Percentiles rank a stretch among this genome's conserved stretches.
Conservation (phyloP, 1,284 basidiomycete species). For the Tranzscheliella williamsii region DNA sequence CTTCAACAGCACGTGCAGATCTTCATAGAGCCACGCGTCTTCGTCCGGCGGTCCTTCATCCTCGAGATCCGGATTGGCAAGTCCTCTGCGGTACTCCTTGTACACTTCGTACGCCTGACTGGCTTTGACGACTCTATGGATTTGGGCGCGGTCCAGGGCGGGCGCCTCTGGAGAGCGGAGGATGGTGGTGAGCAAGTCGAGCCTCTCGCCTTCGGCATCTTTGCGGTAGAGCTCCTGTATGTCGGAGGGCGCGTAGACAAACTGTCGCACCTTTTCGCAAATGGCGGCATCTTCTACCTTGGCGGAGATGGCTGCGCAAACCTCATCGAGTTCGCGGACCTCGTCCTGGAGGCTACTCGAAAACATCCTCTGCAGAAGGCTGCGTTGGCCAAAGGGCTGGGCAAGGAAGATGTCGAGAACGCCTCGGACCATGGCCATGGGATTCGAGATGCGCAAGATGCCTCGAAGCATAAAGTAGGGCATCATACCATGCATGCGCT, state of each 20-base stretch:
- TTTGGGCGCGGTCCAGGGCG: conserved; percentile 42
- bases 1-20: conserved; percentile 55
- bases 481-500: conserved; percentile 93
- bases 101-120: conserved; percentile 55
- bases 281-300: conserved; percentile 86
- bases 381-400: conserved; percentile 90
- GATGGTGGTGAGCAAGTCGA: conserved; percentile 80
- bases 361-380: conserved; percentile 82
- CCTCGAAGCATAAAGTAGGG: conserved; percentile 95
- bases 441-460: conserved; percentile 89
- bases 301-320: conserved; percentile 80
- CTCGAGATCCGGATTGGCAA: conserved; percentile 48
- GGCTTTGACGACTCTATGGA: conserved; percentile 53
- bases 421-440: conserved; percentile 90
- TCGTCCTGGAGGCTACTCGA: conserved; percentile 88
- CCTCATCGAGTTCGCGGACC: conserved; percentile 77
- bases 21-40: conserved; percentile 60
- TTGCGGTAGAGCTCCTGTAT: conserved; percentile 70
- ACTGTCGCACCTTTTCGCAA: conserved; percentile 84
- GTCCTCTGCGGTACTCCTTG: conserved; percentile 46
- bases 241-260: conserved; percentile 82
- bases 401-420: conserved; percentile 95
- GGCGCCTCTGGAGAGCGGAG: conserved; percentile 81
- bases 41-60: conserved; percentile 68
- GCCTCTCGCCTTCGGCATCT: conserved; percentile 68